These are phyloP conservation scores for Cantharellus cinnabarinus DNA, from an alignment of 768 basidiomycete genomes.

Conservation along the genomic window DNA sequence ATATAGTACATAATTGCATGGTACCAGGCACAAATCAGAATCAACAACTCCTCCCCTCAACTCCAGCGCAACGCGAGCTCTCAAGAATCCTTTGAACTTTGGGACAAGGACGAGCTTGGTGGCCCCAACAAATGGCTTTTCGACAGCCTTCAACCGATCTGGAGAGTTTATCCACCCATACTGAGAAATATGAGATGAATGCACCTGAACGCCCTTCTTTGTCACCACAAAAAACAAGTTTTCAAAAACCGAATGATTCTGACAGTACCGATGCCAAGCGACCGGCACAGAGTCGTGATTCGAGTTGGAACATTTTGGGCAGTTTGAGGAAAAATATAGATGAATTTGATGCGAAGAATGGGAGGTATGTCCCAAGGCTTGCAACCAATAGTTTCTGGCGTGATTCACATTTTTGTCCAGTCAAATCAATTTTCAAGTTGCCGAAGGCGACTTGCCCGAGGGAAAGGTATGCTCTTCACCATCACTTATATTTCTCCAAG, in stretches of 20 bases:
- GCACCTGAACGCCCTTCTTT: neutral
- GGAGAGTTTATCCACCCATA: too few species aligned
- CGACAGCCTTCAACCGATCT: too few species aligned
- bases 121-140: too few species aligned
- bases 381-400: neutral
- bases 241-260: neutral
- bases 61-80: neutral
- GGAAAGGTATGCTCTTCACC: conserved; percentile 22
- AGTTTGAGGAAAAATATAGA: conserved; percentile 25
- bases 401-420: neutral
- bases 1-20: neutral
- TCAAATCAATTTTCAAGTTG: conserved; percentile 14
- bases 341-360: conserved; percentile 37
- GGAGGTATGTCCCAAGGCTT: conserved; percentile 11
- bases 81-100: neutral
- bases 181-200: neutral
- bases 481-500: neutral
- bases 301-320: conserved; percentile 13
- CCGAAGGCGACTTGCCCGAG: conserved; percentile 40
- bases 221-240: neutral
- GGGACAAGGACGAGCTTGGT: neutral
- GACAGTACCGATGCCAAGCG: neutral
- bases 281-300: neutral
- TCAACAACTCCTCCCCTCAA: neutral
- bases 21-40: neutral